Evolutionary conservation across 2,329 filamentous ascomycete genomes (phyloP).

Genomic region (Grosmannia penicillata): DNA sequence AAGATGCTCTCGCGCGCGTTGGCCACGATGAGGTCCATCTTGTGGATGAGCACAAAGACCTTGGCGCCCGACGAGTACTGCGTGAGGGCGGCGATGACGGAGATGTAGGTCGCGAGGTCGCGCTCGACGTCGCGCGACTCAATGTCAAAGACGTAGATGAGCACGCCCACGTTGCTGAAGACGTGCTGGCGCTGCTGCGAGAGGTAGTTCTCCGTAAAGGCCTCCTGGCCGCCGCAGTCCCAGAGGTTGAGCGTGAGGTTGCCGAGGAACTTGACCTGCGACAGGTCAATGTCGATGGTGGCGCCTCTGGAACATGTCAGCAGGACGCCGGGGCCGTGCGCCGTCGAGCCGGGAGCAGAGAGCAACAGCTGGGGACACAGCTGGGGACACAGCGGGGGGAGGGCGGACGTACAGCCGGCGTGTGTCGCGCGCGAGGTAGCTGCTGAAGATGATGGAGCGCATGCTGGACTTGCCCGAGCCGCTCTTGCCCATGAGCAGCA

Average conservation of each 20-base stretch:
- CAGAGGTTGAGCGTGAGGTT: slow-evolving; percentile 95
- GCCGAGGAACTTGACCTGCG: slow-evolving; percentile 96
- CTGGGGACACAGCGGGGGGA: neutral
- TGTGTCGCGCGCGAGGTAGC: slow-evolving; percentile 95
- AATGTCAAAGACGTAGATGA: slow-evolving; percentile 99
- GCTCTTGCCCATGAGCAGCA: slow-evolving; percentile 84
- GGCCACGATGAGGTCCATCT: slow-evolving; percentile 89
- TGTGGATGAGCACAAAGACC: slow-evolving; percentile 93
- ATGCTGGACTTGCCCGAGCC: slow-evolving; percentile 97
- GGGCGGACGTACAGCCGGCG: slow-evolving; percentile 47
- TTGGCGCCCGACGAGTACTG: slow-evolving; percentile 72
- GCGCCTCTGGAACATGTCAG: slow-evolving; percentile 44
- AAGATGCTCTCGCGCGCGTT: slow-evolving; percentile 69
- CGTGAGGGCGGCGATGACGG: slow-evolving; percentile 74
- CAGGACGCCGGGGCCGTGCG: too few relatives aligned
- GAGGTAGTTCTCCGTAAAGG: slow-evolving; percentile 97
- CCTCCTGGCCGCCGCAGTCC: slow-evolving; percentile 98
- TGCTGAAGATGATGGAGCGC: slow-evolving; percentile 97
- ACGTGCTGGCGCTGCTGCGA: slow-evolving; percentile 91
- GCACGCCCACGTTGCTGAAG: slow-evolving; percentile 88
- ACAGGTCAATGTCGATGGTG: slow-evolving; percentile 96
- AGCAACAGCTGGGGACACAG: neutral
- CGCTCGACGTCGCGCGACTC: slow-evolving; percentile 89
- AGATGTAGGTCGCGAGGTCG: slow-evolving; percentile 82
- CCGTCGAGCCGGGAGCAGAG: too few relatives aligned